Base-by-base conservation (phyloP, 257 asterid genomes). In the Primulina eburnea region DNA sequence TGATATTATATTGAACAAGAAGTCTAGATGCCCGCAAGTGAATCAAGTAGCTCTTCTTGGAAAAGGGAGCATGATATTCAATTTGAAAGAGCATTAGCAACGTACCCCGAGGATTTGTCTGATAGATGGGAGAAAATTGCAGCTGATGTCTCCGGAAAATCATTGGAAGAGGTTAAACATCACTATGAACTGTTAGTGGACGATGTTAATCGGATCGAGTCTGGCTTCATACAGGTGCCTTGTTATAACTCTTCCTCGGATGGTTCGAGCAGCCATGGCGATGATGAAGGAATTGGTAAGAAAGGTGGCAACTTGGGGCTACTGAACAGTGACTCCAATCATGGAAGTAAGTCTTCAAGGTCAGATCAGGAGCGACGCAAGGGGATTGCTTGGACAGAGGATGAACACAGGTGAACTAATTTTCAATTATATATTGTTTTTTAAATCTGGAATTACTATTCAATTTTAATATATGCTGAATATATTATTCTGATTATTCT, bases 381-480 rank as follows among this genome's bases (percentile, higher is more conserved):
- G 71, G 97, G 97, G 73, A 89, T 89, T 78, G 95, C 96, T 68
- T 91, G 97, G 97, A 91, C 97, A 7, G 99, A 94, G 80, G 99
- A 94, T 50, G 99, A 94, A 71, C 99, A 94, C 81, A 85, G 96
- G 99, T 93, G 63, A 77, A 43, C 63, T 24, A 64, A 65, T 35
- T 37, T 11, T 75, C 12, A 30, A 16, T 66, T 66, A 60, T 67
- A 9, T 12, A 28, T 5, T 74, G 57, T 68, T 59, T 47, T 32
- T 62, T 14, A 1, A 50, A 47, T 80, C 56, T 57, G 14, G 8
- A 55, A 37, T 55, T 40, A 57, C 53, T 60, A 21, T 24, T 38
- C 37, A 9, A 21, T 21, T 60, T 52, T 1, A 21, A 32, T 14
- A 35, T 60, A 43, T 40, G 5, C 30, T 24, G 28, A 35, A 17